Percentiles rank a stretch among this genome's conserved stretches.
These are phyloP conservation scores for Martensiomyces pterosporus DNA, from an alignment of 192 early-diverging fungal species.

Conservation along the genomic window DNA sequence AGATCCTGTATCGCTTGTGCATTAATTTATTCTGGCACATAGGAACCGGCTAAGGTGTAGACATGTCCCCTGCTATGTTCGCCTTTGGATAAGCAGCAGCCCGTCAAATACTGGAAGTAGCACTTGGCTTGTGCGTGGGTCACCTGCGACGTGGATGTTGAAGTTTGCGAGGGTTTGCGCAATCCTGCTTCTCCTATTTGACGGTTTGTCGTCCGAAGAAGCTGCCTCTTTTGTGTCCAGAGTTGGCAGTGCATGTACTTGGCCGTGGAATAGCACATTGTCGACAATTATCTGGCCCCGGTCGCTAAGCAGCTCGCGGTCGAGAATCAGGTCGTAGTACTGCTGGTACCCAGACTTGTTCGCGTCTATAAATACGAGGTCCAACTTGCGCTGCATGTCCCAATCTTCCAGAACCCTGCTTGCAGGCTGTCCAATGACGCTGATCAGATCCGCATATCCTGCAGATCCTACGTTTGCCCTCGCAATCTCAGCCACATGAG, in stretches of 20 bases:
- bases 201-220: not conserved
- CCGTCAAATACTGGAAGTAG: slow-evolving; percentile 68
- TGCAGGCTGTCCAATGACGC: slow-evolving; percentile 13
- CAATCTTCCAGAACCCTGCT: slow-evolving; percentile 16
- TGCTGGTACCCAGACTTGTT: slow-evolving; percentile 62
- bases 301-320: slow-evolving; percentile 51
- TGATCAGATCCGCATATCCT: slow-evolving; percentile 13
- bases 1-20: no score
- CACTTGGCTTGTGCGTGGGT: slow-evolving; percentile 52
- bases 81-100: slow-evolving; percentile 47
- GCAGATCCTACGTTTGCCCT: slow-evolving; percentile 11
- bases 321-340: slow-evolving; percentile 60
- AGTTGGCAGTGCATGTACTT: slow-evolving; percentile 5
- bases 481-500: slow-evolving; percentile 32
- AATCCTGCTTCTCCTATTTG: not conserved
- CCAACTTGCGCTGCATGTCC: slow-evolving; percentile 48
- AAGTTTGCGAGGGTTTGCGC: slow-evolving; percentile 44
- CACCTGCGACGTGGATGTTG: slow-evolving; percentile 58
- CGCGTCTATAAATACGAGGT: slow-evolving; percentile 64
- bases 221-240: no score
- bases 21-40: no score
- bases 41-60: no score
- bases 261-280: slow-evolving; percentile 53
- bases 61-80: no score
- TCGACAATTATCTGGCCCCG: slow-evolving; percentile 62